phyloP scores from a whole-genome alignment of 345 rosid genomes.

The Populus euphratica region DNA sequence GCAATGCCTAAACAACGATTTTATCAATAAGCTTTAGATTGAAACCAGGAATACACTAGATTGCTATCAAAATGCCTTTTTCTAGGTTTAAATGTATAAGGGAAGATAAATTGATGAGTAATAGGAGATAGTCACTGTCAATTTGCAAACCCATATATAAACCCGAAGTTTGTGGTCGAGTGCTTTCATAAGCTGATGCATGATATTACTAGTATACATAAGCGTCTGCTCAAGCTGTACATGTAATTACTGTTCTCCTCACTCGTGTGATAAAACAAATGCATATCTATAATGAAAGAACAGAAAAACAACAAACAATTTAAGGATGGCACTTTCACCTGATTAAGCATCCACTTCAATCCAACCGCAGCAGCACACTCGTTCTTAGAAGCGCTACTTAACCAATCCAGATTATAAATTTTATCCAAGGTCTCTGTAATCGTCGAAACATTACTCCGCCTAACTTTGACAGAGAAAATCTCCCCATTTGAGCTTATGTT shows the following conservation, averaged over 20 bases:
- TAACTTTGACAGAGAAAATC: constrained; percentile 83
- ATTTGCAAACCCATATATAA: not conserved
- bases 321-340: constrained; percentile 43
- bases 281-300: not conserved
- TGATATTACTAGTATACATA: not conserved
- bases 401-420: constrained; percentile 84
- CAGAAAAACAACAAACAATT: not conserved
- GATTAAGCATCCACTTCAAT: constrained; percentile 99
- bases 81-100: not conserved
- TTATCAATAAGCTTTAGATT: not conserved
- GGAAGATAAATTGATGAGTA: not conserved
- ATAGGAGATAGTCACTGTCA: not conserved
- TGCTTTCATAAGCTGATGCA: not conserved
- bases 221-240: not conserved
- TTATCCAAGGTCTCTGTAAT: constrained; percentile 77
- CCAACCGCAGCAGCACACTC: constrained; percentile 98
- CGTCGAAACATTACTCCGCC: constrained; percentile 71
- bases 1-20: not conserved
- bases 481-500: constrained; percentile 97
- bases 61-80: not conserved
- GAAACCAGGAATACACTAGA: not conserved
- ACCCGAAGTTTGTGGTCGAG: not conserved
- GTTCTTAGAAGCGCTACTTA: constrained; percentile 94
- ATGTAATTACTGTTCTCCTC: not conserved
- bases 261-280: not conserved